Evolutionary conservation across 2,329 filamentous ascomycete genomes (phyloP), one percentile per base, ranked within the genome.

Genomic region (Trichophyton rubrum): DNA sequence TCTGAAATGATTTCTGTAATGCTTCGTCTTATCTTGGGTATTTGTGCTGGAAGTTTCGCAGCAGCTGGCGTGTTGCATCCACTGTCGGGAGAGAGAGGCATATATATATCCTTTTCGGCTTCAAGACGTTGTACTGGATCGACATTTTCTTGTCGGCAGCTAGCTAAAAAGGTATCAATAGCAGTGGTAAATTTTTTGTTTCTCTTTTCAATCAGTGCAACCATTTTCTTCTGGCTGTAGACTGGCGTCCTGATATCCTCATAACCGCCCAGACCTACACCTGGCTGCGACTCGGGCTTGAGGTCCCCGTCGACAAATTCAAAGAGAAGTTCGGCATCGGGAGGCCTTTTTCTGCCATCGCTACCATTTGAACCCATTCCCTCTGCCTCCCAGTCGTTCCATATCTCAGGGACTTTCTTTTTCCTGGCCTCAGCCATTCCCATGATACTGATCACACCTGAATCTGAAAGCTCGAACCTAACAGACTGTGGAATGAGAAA

Each of bases 271-370:
- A 85, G 87, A 0, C 80, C 84, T 13, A 53, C 22, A n/a, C 49
- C 49, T 0, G 85, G 80, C 71, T 91, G 85, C 0, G 88, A 88
- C 70, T 86, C 77, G 59, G 80, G 55, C 75, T 91, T 96, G 66
- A 97, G 73, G 70, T 96, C 92, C 0, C 88, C 91, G 71, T 97
- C 93, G 17, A 95, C 75, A 66, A 95, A 97, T 71, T 97, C 93
- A 68, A 99, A 95, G 40, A 92, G 82, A 24, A 99, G 74, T 15
- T 96, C 86, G 66, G 95, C 85, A 58, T 80, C 80, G 1, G 76
- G 67, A 45, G 71, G 67, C 3, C 67, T 66, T 33, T 72, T 72
- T 38, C 70, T 69, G 40, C 76, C 71, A 15, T 69, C 68, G 47
- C 71, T 65, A 7, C 62, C 60, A 56, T 64, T 58, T 15, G 63